Evolutionary conservation across 441 rosid species (phyloP).

Genomic region (Croton laevigatus): DNA sequence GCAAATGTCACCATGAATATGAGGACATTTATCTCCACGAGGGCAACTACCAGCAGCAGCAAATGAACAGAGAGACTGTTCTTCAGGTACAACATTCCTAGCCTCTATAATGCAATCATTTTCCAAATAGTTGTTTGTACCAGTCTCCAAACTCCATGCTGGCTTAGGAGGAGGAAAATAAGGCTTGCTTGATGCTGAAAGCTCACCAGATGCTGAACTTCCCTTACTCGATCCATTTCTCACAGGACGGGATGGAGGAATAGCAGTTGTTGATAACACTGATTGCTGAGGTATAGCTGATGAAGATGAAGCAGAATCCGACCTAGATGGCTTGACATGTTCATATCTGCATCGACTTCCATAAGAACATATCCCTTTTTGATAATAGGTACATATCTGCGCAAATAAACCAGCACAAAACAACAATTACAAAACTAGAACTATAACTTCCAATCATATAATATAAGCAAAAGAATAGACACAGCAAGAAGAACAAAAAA

Average conservation of each 20-base stretch:
- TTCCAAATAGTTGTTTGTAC: constrained; percentile 31
- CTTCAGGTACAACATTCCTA: constrained; percentile 43
- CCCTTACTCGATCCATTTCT: constrained; percentile 29
- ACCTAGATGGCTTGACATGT: constrained; percentile 60
- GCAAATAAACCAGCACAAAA: constrained; percentile 14
- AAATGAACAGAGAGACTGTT: constrained; percentile 67
- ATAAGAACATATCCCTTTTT: constrained; percentile 78
- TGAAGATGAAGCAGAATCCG: constrained; percentile 52
- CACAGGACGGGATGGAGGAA: constrained; percentile 25
- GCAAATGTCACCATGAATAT: constrained; percentile 85
- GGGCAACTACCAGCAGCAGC: constrained; percentile 93
- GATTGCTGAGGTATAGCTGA: constrained; percentile 35
- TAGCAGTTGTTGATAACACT: constrained; percentile 33
- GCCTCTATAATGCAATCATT: constrained; percentile 35
- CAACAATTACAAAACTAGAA: constrained; percentile 12
- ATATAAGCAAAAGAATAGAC: neutral
- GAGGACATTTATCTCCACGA: constrained; percentile 78
- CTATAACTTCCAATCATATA: neutral
- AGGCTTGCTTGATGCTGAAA: constrained; percentile 41
- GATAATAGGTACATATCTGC: constrained; percentile 88
- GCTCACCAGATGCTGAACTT: constrained; percentile 29
- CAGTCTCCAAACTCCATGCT: constrained; percentile 46
- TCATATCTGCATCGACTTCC: constrained; percentile 91
- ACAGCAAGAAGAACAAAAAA: neutral
- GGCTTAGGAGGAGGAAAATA: constrained; percentile 32